A percentile compares a stretch with the other conserved stretches of the same genome.
These are phyloP conservation scores for Reticulascus tulasneorum DNA, from an alignment of 2,329 filamentous ascomycete genomes.

Conservation along the genomic window DNA sequence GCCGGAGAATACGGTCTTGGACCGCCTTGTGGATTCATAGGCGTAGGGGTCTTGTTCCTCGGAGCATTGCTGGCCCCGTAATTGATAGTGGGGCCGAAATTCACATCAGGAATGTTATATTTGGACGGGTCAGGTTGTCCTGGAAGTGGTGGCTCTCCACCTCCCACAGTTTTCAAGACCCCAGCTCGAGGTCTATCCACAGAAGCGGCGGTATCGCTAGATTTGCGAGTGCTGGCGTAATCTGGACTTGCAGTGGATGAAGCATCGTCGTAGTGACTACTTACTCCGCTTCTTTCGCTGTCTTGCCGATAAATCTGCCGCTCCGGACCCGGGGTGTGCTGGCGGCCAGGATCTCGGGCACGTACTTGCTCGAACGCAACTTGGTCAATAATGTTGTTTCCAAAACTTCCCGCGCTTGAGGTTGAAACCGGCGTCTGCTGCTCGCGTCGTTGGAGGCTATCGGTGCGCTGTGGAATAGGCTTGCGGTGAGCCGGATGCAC, in stretches of 20 bases:
- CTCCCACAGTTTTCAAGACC: constrained; percentile 73
- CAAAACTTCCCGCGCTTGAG: constrained; percentile 34
- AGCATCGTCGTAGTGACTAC: constrained; percentile 56
- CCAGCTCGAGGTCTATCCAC: constrained; percentile 71
- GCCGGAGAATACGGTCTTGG: constrained; percentile 28
- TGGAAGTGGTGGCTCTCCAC: constrained; percentile 26
- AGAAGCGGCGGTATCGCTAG: constrained; percentile 45
- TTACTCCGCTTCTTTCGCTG: constrained; percentile 33
- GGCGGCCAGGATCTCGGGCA: constrained; percentile 19
- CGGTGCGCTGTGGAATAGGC: constrained; percentile 41
- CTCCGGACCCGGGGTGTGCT: constrained; percentile 16
- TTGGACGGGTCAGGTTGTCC: constrained; percentile 19
- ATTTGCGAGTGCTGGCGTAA: constrained; percentile 68
- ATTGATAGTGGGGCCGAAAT: constrained; percentile 82
- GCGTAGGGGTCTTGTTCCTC: constrained; percentile 25
- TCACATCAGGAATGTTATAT: constrained; percentile 65
- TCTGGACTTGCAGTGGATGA: constrained; percentile 67
- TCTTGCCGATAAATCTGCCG: constrained; percentile 28
- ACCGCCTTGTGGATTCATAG: constrained; percentile 17
- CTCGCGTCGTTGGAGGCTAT: constrained; percentile 24
- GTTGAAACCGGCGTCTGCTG: constrained; percentile 30
- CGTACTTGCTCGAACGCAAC: constrained; percentile 46
- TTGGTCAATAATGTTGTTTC: constrained; percentile 39
- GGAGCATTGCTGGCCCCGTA: constrained; percentile 41
- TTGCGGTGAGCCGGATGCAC: constrained; percentile 42